Percentiles rank a stretch among this genome's conserved stretches.
phyloP scores from a whole-genome alignment of 2,329 filamentous ascomycete species.

The Pseudopithomyces maydicus region DNA sequence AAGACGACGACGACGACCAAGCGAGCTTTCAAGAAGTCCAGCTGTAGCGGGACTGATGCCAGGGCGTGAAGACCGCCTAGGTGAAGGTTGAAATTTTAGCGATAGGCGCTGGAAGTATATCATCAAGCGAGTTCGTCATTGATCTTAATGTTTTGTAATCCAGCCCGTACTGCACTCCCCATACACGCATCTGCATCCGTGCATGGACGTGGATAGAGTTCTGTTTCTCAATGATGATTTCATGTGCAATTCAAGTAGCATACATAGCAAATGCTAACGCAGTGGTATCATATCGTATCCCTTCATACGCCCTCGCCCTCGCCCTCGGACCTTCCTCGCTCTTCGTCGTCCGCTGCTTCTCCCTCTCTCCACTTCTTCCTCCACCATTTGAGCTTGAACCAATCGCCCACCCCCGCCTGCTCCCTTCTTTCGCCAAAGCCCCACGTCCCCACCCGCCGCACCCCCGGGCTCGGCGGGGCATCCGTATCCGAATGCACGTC shows the following conservation, averaged over 20 bases:
- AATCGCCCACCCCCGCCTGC: constrained; percentile 37
- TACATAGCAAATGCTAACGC: not conserved
- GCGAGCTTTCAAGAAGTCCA: constrained; percentile 42
- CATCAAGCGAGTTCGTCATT: constrained; percentile 3
- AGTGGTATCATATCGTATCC: too few relatives aligned
- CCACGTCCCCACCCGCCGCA: constrained; percentile 32
- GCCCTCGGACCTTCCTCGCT: not conserved
- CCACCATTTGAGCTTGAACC: constrained; percentile 47
- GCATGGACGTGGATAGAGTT: too few relatives aligned
- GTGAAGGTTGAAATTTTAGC: constrained; percentile 3
- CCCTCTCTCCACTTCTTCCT: constrained; percentile 41
- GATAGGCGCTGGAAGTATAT: constrained; percentile 4
- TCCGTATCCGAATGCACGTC: constrained; percentile 37
- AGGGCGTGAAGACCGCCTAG: not conserved
- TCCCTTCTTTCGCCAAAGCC: constrained; percentile 24
- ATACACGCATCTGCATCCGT: not conserved
- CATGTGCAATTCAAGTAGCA: not conserved
- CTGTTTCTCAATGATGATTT: not conserved
- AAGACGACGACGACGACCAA: constrained; percentile 36
- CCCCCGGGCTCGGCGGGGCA: constrained; percentile 13
- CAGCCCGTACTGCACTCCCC: not conserved
- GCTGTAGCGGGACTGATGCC: constrained; percentile 16
- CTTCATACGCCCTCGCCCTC: too few relatives aligned
- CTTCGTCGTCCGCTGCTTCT: constrained; percentile 17
- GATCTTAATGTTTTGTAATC: constrained; percentile 6